Conservation (phyloP, 192 early-diverging fungal genomes). For the Coemansia sp. region DNA sequence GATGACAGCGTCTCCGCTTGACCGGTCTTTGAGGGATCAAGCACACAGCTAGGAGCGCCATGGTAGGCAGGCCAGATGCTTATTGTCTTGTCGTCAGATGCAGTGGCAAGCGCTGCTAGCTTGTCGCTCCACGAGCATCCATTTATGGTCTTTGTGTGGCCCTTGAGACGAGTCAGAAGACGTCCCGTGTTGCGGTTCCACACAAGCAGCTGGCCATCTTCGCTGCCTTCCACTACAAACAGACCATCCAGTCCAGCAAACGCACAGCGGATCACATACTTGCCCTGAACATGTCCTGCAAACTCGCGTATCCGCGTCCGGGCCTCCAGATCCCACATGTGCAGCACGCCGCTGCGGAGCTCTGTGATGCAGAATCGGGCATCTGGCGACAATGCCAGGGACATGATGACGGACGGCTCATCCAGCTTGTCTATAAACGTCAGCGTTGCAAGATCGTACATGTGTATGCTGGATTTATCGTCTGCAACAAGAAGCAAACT, state of each 20-base stretch:
- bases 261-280: slow-evolving; percentile 86
- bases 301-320: slow-evolving; percentile 72
- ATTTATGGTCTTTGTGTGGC: slow-evolving; percentile 45
- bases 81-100: slow-evolving; percentile 49
- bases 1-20: not conserved
- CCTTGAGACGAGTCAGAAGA: slow-evolving; percentile 33
- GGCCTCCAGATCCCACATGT: slow-evolving; percentile 83
- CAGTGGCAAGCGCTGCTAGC: slow-evolving; percentile 39
- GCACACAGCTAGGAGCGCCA: slow-evolving; percentile 39
- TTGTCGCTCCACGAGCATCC: slow-evolving; percentile 42
- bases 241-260: slow-evolving; percentile 84
- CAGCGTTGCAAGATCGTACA: slow-evolving; percentile 50
- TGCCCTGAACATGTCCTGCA: slow-evolving; percentile 71
- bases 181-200: slow-evolving; percentile 49
- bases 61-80: slow-evolving; percentile 51
- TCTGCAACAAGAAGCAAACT: slow-evolving; percentile 50
- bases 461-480: slow-evolving; percentile 41
- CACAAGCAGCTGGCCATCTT: slow-evolving; percentile 58
- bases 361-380: slow-evolving; percentile 56
- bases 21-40: not conserved
- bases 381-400: slow-evolving; percentile 65
- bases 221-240: slow-evolving; percentile 91
- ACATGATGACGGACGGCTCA: slow-evolving; percentile 60
- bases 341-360: slow-evolving; percentile 67
- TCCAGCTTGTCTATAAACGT: slow-evolving; percentile 49